Evolutionary conservation across 2,329 filamentous ascomycete genomes (phyloP), one percentile per base, ranked within the genome.

Genomic region (Dactylonectria estremocensis): DNA sequence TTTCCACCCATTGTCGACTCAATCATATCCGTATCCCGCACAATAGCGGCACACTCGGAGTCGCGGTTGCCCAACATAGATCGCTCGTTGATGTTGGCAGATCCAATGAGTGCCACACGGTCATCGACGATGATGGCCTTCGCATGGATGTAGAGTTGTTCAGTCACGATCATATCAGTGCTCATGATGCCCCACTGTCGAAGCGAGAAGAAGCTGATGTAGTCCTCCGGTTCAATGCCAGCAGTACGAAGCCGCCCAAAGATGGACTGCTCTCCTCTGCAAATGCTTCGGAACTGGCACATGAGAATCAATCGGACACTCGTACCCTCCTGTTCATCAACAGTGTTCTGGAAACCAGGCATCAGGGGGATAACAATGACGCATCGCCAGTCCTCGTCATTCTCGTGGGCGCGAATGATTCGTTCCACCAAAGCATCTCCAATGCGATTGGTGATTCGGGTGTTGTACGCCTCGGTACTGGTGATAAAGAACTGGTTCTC

Each of bases 401-500:
- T 94, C 72, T 92, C 88, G 73, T 94, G 88, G 0, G 96, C 96
- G 66, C 93, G 90, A 68, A 95, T 92, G 75, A 97, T 96, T 55
- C 96, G 93, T 75, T 97, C 93, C 9, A 98, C 95, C 35, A 99
- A 86, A 3, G 96, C 95, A 81, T 98, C 95, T 57, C 95, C 95
- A 73, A 99, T 98, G 72, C 92, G 91, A 80, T 99, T 99, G 79
- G 94, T 89, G 70, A 99, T 96, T 78, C 91, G 94, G 13, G 92
- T 93, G 59, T 93, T 93, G 74, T 97, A 91, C 5, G 95, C 95
- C 76, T 96, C 93, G 57, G 93, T 96, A 72, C 94, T 97, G 40
- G 94, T 97, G 80, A 99, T 93, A 84, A 97, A 99, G 82, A 98
- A 99, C 78, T 99, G 96, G 78, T 99, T 99, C 80, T 99, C 96